Base-by-base conservation (phyloP, 164 flowering plant species). In the Annona squamosa region DNA sequence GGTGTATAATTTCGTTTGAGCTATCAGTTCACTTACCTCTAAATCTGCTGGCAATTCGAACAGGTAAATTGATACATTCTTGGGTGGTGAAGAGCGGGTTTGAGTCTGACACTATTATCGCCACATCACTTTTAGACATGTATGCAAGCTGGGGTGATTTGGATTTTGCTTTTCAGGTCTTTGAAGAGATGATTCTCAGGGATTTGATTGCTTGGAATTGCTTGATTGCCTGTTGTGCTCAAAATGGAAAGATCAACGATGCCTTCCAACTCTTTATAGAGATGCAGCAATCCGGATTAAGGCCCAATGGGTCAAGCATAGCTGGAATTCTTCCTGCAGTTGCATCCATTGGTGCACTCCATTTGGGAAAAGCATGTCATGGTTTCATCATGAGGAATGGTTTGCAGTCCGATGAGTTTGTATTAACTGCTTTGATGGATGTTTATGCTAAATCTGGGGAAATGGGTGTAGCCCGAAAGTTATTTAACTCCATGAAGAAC, bases 191-290 rank as follows among this genome's bases (percentile, higher is more conserved):
- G 71, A 44, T 10, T 67, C 10, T 12, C 10, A 73, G 56, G 43
- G 76, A 73, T 73, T 68, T 67, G 71, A 45, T 68, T 68, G 65
- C 76, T 67, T 73, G 70, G 70, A 73, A 73, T 73, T 67, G 76
- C 57, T 44, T 73, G 71, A 61, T 73, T 52, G 67, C 76, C 1
- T 73, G 65, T 42, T 73, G 41, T 73, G 71, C 62, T 37, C 76
- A 73, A 61, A 73, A 42, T 73, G 76, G 76, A 71, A 41, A 52
- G 48, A 42, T 59, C 4, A 44, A 43, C 19, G 71, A 67, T 67
- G 70, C 76, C 52, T 73, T 73, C 43, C 4, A 52, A 43, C 19
- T 67, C 46, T 73, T 73, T 57, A 10, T 10, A n/a, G 65, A 73
- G 48, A 67, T 73, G 71, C 76, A 68, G 10, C 12, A 13, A n/a